Evolutionary conservation across 495 filamentous ascomycete genomes (phyloP), one percentile per base, ranked within the genome.

Genomic region (Pyrenopolyporus hunteri): DNA sequence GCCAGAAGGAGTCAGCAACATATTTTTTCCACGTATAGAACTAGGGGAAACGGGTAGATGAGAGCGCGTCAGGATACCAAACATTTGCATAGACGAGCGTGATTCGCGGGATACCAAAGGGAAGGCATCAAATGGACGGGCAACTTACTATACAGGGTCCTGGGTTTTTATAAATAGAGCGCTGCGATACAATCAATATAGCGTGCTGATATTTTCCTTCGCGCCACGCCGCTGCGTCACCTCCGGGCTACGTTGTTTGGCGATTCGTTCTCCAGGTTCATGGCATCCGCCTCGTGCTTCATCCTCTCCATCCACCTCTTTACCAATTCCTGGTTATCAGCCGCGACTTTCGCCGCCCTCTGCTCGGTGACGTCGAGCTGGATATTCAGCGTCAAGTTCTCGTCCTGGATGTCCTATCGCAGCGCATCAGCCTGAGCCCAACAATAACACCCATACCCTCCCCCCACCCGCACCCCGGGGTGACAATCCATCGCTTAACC

Each of bases 281-380:
- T 90, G 17, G 83, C 87, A 52, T 95, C 91, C 4, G 90, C 93
- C 76, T 97, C 92, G 72, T 85, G 80, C 4, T 85, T 87, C 80
- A 93, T 91, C 56, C 89, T 81, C 58, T 82, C 83, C 91, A 98
- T 94, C 90, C 90, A 97, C 39, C 93, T 83, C 67, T 92, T 87
- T 47, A 97, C 85, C 29, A 97, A 78, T 40, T 97, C 89, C 67
- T 90, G 82, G 67, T 98, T 97, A 68, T 98, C 93, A n/a, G 78
- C 80, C 69, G 85, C 77, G 52, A 95, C 76, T 66, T 85, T 86
- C 59, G 82, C 80, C 4, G 78, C 79, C 64, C 81, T 82, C 70
- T 92, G 82, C 68, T 93, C 90, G 6, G 87, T 84, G 80, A 96
- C 85, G 67, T 96, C 92, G 2, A 97, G 81, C 73, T 97, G 89